Evolutionary conservation across 805 yeast species (phyloP).

Genomic region (Cyberlindnera mrakii): DNA sequence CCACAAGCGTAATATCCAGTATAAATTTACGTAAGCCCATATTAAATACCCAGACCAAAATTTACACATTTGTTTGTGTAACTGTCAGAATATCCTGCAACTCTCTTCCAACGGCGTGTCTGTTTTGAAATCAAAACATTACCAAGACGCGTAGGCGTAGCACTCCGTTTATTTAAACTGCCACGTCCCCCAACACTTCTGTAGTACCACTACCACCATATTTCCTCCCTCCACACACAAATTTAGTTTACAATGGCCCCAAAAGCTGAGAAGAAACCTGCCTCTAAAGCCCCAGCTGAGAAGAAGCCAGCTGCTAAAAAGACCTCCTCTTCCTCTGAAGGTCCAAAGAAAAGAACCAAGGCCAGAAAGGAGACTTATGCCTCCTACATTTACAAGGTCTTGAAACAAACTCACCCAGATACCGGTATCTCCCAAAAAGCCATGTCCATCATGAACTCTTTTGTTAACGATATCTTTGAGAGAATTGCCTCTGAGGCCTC

Average conservation of each 20-base stretch:
- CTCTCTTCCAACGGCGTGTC: no score
- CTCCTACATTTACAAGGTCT: constrained; percentile 96
- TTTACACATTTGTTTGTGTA: no score
- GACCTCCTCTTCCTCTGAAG: constrained; percentile 76
- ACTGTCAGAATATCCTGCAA: no score
- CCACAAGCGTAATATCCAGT: no score
- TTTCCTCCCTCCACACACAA: constrained; percentile 6
- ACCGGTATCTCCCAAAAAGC: constrained; percentile 99
- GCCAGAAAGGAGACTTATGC: constrained; percentile 98
- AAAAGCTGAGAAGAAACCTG: constrained; percentile 59
- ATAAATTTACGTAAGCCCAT: no score
- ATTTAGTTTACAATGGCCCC: constrained; percentile 50
- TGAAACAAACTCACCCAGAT: constrained; percentile 98
- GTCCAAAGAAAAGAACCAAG: constrained; percentile 89
- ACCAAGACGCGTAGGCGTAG: not conserved
- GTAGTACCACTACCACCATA: not conserved
- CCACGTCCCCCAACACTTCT: no score
- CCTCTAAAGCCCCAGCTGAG: constrained; percentile 92
- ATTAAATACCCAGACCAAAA: no score
- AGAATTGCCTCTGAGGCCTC: constrained; percentile 98
- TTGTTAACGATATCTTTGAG: constrained; percentile 96
- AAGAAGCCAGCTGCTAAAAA: constrained; percentile 86
- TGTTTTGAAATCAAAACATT: no score
- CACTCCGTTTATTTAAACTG: not conserved
- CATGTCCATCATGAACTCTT: constrained; percentile 98